Evolutionary conservation across 2,329 filamentous ascomycete genomes (phyloP), one percentile per base, ranked within the genome.

Genomic region (Fusarium sp.): DNA sequence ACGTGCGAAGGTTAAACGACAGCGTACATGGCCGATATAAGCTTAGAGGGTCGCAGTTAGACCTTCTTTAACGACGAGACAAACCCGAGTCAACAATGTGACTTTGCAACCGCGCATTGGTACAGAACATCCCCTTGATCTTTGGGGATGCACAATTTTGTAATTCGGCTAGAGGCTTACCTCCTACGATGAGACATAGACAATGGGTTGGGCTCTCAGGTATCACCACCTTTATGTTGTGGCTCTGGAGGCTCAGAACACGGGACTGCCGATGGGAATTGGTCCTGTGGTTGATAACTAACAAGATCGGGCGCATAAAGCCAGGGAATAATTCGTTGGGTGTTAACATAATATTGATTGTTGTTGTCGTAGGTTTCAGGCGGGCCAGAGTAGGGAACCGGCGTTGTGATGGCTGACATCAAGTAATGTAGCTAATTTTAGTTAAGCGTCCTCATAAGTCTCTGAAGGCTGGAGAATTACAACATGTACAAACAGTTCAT

Each of bases 11-110:
- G 44, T 44, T 56, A 58, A 61, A 59, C 40, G 49, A 59, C 45
- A 41, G 57, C 46, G 60, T 60, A 71, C 63, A 64, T 55, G 42
- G 69, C 64, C 67, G 54, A 76, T 71, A 76, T 76, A 76, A 76
- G 74, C 71, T 76, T 76, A 76, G 76, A 73, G 56, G 27, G 52
- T 49, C 48, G 46, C 45, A 49, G 42, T 57, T 63, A 41, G 56
- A 44, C 53, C 45, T 46, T 60, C 54, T 55, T 60, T 33, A 40
- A 60, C 30, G 46, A 49, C 41, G 63, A 70, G 62, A 62, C 63
- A 71, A 52, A 44, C 35, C 56, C 37, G 48, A 70, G 67, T 64
- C 67, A 70, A 60, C 42, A 23, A 23, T 23, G 48, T 53, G 46
- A 32, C 32, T 52, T 42, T 50, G n/a, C 40, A 35, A 44, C 59